These are phyloP conservation scores for Macrocybe sp. DNA, from an alignment of 1,284 basidiomycete genomes.

Conservation along the genomic window DNA sequence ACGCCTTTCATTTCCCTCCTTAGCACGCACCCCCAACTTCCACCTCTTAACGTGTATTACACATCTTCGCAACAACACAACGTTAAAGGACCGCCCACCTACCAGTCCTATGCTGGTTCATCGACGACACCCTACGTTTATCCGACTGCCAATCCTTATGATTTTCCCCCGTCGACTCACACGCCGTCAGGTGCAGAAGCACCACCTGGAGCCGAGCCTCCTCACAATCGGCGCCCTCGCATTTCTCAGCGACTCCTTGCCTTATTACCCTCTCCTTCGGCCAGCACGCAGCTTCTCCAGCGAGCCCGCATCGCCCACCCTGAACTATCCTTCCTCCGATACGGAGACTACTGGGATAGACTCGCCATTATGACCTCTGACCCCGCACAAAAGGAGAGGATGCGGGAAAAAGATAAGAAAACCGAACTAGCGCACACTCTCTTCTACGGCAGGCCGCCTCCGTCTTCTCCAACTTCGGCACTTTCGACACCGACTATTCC, in stretches of 20 bases:
- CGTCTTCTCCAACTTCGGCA: conserved; percentile 2
- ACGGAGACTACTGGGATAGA: conserved; percentile 9
- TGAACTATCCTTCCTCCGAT: conserved; percentile 10
- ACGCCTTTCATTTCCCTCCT: not conserved
- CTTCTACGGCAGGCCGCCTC: conserved; percentile 13
- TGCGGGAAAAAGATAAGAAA: conserved; percentile 13
- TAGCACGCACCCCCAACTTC: conserved; percentile 7
- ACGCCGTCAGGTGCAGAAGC: not conserved
- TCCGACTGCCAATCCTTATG: conserved; percentile 4
- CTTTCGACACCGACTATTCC: conserved; percentile 5
- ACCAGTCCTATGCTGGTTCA: conserved; percentile 4
- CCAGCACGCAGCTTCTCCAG: conserved; percentile 19
- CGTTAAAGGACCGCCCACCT: conserved; percentile 10
- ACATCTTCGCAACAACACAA: conserved; percentile 1
- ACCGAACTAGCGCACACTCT: conserved; percentile 10
- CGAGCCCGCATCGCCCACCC: conserved; percentile 16
- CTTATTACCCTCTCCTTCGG: conserved; percentile 1
- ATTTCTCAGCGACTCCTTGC: not conserved
- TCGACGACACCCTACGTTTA: conserved; percentile 3
- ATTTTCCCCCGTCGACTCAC: conserved; percentile 16
- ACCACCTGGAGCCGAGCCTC: conserved; percentile 8
- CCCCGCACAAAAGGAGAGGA: conserved; percentile 4
- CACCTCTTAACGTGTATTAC: conserved; percentile 13
- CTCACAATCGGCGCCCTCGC: conserved; percentile 9
- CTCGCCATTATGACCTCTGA: conserved; percentile 7